These are phyloP conservation scores for Volutella citrinella DNA, from an alignment of 2,329 filamentous ascomycete species.

Conservation along the genomic window DNA sequence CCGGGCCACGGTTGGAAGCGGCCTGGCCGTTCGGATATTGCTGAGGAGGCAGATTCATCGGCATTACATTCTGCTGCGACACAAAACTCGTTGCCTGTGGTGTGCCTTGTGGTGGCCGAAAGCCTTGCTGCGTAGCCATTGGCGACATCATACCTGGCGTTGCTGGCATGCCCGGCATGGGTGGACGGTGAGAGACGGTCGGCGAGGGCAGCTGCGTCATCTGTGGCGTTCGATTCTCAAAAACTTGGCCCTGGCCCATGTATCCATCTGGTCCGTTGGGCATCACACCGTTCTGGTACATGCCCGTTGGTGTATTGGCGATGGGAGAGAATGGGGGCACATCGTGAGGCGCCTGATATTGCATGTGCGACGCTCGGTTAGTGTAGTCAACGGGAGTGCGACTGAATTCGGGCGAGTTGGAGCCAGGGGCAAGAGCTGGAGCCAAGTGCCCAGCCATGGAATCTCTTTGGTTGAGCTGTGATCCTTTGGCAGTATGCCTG, in stretches of 20 bases:
- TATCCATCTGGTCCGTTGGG: slow-evolving; percentile 40
- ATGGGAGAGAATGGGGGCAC: slow-evolving; percentile 45
- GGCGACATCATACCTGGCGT: slow-evolving; percentile 53
- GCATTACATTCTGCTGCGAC: slow-evolving; percentile 58
- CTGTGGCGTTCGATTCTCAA: slow-evolving; percentile 24
- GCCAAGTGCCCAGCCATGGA: slow-evolving; percentile 36
- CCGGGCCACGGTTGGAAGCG: slow-evolving; percentile 28
- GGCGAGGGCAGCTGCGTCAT: slow-evolving; percentile 33
- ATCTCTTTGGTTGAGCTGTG: slow-evolving; percentile 72
- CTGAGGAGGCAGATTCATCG: slow-evolving; percentile 61
- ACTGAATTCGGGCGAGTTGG: slow-evolving; percentile 47
- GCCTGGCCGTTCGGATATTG: slow-evolving; percentile 43
- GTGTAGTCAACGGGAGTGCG: slow-evolving; percentile 39
- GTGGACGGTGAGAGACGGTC: slow-evolving; percentile 41
- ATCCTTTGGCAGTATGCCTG: slow-evolving; percentile 75
- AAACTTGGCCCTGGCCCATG: slow-evolving; percentile 36
- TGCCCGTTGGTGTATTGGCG: slow-evolving; percentile 38
- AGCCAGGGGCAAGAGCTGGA: slow-evolving; percentile 38
- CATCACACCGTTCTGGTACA: slow-evolving; percentile 23
- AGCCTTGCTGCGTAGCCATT: slow-evolving; percentile 47
- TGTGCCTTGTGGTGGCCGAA: slow-evolving; percentile 43
- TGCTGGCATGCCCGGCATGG: slow-evolving; percentile 45
- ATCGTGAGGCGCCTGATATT: slow-evolving; percentile 47
- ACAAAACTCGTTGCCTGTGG: slow-evolving; percentile 55
- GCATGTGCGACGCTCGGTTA: slow-evolving; percentile 39